Base-by-base conservation (phyloP, 805 yeast genomes). In the Lipomyces starkeyi region DNA sequence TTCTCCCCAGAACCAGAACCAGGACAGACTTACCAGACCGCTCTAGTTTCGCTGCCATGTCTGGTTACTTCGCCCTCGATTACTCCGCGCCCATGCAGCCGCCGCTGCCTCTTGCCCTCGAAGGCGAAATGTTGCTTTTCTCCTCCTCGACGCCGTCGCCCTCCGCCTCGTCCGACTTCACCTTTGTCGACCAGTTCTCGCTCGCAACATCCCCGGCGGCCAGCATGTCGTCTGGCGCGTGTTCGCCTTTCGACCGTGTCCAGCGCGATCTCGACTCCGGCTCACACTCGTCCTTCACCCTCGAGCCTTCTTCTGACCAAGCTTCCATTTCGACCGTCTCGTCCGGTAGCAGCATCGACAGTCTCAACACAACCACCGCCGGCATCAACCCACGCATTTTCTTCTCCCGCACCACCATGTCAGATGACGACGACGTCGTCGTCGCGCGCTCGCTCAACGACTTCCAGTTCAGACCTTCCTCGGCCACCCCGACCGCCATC, bases 191-290 rank as follows among this genome's bases (percentile, higher is more conserved):
- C 2, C 49, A 43, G 9, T 43, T 43, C 20, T 43, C 49, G 49
- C 49, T 43, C 20, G 49, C 49, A 17, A 14, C 49, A 17, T 43
- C 49, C 22, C 32, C 34, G 37, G 35, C 59, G 27, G 22, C 54
- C 63, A 54, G 59, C 27, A 57, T 32, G 59, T 34, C 62, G 14
- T 52, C 58, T 37, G 49, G 63, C 22, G 63, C 11, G 43, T 22
- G 59, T 40, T 40, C 64, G 43, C 55, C 53, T 17, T 27, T 22
- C 58, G 29, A 20, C 58, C 53, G 47, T 4, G 32, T 29, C 32
- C 32, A 29, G 4, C 32, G 32, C 61, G 58, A 27, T 40, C 59
- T 6, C 20, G 27, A 22, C 59, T n/a, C 59, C 13, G 29, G 32
- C 49, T 25, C 49, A 5, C 27, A 3, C 40, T 1, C 40, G 14